These are phyloP conservation scores for Phaeosphaeria sp. DNA, from an alignment of 2,329 filamentous ascomycete genomes.

Conservation along the genomic window DNA sequence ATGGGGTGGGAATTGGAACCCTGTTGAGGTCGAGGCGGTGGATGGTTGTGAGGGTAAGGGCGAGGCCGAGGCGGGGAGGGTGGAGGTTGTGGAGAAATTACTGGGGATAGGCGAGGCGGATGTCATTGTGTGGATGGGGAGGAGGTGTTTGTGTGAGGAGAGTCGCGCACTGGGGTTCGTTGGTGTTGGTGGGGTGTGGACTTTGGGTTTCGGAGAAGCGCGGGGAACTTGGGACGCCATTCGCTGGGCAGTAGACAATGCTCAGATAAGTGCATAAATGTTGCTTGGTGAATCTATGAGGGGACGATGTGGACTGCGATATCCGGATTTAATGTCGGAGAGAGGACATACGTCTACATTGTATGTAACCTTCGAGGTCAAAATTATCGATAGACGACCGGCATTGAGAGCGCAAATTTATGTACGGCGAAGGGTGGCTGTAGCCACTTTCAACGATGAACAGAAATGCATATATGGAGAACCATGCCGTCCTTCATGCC, in stretches of 20 bases:
- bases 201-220: constrained; percentile 4
- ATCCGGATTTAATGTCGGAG: no score
- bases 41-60: constrained; percentile 5
- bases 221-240: constrained; percentile 28
- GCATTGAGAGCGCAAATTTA: not conserved
- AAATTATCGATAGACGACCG: not conserved
- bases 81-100: constrained; percentile 12
- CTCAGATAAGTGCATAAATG: not conserved
- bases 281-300: not conserved
- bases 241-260: constrained; percentile 6
- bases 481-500: not conserved
- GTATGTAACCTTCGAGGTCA: no score
- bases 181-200: not conserved
- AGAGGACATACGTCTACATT: no score
- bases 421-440: not conserved
- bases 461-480: not conserved
- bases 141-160: not conserved
- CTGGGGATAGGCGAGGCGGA: constrained; percentile 12
- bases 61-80: constrained; percentile 7
- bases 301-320: no score
- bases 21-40: constrained; percentile 12
- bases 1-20: constrained; percentile 55
- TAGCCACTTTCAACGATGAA: not conserved
- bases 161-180: no score
- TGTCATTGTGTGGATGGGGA: constrained; percentile 15